Evolutionary conservation across 2,329 filamentous ascomycete species (phyloP).

Genomic region (Alternaria longipes): DNA sequence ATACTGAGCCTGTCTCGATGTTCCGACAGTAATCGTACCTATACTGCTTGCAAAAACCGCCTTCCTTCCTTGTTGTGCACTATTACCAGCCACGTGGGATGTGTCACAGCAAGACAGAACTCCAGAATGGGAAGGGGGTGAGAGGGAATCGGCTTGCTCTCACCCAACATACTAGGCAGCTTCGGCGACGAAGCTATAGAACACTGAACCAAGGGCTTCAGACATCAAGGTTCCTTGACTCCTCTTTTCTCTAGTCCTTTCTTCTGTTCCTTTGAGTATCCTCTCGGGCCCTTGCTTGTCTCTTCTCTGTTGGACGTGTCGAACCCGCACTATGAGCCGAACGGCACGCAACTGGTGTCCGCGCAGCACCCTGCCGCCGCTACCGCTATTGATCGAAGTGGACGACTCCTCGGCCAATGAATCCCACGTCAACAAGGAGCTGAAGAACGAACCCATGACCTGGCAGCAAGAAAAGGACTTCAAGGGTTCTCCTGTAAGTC

Average conservation of each 20-base stretch:
- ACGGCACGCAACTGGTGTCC: slow-evolving; percentile 4
- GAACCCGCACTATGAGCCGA: slow-evolving; percentile 12
- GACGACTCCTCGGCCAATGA: background rate
- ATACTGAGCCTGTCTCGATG: background rate
- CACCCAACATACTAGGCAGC: background rate
- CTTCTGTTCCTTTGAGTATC: background rate
- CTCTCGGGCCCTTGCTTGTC: background rate
- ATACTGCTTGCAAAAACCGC: too few species aligned
- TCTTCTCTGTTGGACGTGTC: background rate
- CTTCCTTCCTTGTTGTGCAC: background rate
- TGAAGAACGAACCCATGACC: slow-evolving; percentile 18
- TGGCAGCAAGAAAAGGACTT: slow-evolving; percentile 34
- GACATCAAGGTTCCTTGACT: background rate
- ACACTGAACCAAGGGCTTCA: background rate
- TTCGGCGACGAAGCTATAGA: background rate
- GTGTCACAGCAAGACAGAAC: background rate
- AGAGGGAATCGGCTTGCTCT: background rate
- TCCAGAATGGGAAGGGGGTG: background rate
- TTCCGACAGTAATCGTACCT: background rate
- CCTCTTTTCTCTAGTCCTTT: background rate
- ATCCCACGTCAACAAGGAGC: background rate
- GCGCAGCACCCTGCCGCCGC: slow-evolving; percentile 6
- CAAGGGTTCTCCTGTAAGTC: slow-evolving; percentile 21
- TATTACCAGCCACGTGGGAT: background rate
- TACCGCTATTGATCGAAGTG: background rate